These are phyloP conservation scores for Lodderomyces parapsilosis DNA, from an alignment of 1,139 yeast species.

Conservation along the genomic window DNA sequence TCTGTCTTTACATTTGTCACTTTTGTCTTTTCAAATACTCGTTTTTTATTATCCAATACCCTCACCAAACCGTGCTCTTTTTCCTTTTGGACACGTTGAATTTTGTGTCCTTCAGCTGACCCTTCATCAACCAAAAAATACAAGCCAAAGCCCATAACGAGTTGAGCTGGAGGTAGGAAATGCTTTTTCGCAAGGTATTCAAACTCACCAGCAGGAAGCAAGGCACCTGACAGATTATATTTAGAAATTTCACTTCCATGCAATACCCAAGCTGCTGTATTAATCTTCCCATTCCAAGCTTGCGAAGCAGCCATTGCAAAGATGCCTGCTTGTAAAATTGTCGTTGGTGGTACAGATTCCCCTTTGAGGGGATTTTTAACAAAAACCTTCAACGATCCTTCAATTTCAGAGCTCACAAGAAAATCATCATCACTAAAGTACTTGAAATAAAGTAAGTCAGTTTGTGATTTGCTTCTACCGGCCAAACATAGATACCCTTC, in stretches of 20 bases:
- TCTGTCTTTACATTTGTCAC: conserved; percentile 12
- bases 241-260: conserved; percentile 66
- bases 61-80: conserved; percentile 47
- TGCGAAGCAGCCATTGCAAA: conserved; percentile 77
- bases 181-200: conserved; percentile 57
- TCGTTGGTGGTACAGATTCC: conserved; percentile 73
- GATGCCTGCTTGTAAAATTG: conserved; percentile 87
- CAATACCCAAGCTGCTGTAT: conserved; percentile 84
- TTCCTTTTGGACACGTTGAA: conserved; percentile 36
- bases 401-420: conserved; percentile 73
- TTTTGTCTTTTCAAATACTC: conserved; percentile 25
- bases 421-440: conserved; percentile 74
- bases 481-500: conserved; percentile 88
- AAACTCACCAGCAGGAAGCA: conserved; percentile 65
- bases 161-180: conserved; percentile 74
- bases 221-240: conserved; percentile 61
- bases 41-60: conserved; percentile 37
- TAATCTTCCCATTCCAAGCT: conserved; percentile 87
- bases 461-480: conserved; percentile 82
- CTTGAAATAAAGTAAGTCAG: conserved; percentile 78
- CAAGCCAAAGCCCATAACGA: conserved; percentile 88
- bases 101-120: conserved; percentile 42
- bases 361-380: conserved; percentile 70
- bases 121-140: conserved; percentile 68
- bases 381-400: conserved; percentile 73